Conservation (phyloP, 73 alveolate genomes). For the Paramecium pentaurelia region DNA sequence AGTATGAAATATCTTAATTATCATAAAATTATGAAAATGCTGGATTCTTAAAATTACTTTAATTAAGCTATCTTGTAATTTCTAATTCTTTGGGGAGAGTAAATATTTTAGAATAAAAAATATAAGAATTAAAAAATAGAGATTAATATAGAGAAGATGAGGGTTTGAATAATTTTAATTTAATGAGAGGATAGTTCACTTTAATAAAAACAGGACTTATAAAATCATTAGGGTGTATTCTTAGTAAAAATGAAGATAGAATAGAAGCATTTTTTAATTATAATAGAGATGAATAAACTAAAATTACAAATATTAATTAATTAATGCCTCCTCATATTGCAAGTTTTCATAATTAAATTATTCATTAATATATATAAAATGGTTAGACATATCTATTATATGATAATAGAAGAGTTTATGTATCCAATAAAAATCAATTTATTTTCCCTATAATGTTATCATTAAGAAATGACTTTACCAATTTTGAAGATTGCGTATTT, state of each 20-base stretch:
- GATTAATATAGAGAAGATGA: constrained; percentile 30
- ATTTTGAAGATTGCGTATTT: constrained; percentile 19
- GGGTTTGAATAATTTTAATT: constrained; percentile 4
- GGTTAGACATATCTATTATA: neutral
- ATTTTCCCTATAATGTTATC: neutral
- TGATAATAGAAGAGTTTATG: neutral
- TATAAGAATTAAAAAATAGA: neutral
- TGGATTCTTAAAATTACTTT: neutral
- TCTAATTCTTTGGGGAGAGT: neutral
- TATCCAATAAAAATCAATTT: neutral
- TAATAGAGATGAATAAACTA: neutral
- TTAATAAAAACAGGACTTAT: neutral
- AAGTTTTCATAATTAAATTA: neutral
- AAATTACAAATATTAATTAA: neutral
- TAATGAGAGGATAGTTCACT: neutral
- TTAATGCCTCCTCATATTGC: constrained; percentile 18
- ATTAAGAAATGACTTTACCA: constrained; percentile 7
- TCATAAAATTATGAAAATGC: neutral
- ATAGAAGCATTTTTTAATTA: neutral
- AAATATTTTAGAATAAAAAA: neutral
- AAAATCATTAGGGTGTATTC: neutral
- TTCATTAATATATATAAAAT: neutral
- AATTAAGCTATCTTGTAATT: neutral
- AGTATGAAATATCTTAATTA: neutral
- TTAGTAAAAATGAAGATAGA: neutral